Evolutionary conservation across 495 filamentous ascomycete species (phyloP).

Genomic region (Glonium stellatum): DNA sequence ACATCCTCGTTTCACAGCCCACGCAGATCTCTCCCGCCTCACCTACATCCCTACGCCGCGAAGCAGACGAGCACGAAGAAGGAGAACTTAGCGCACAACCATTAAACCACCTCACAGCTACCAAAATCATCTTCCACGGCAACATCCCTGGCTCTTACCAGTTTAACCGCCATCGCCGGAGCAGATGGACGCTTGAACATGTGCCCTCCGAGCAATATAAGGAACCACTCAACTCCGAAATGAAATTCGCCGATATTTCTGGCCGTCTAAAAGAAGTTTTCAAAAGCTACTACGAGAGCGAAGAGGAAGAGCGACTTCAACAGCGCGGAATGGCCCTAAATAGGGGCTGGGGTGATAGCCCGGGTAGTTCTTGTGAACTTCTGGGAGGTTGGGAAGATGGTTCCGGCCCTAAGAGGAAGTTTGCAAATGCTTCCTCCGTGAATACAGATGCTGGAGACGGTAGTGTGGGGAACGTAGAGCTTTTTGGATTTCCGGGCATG

Average conservation of each 20-base stretch:
- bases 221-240: slow-evolving; percentile 61
- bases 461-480: slow-evolving; percentile 64
- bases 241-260: slow-evolving; percentile 63
- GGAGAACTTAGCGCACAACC: slow-evolving; percentile 33
- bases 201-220: slow-evolving; percentile 24
- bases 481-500: slow-evolving; percentile 90
- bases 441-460: slow-evolving; percentile 37
- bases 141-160: slow-evolving; percentile 95
- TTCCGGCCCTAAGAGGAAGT: slow-evolving; percentile 72
- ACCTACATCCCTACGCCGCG: slow-evolving; percentile 32
- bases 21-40: slow-evolving; percentile 60
- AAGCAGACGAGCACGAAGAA: slow-evolving; percentile 14
- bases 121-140: slow-evolving; percentile 83
- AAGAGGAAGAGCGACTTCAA: slow-evolving; percentile 53
- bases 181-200: slow-evolving; percentile 74
- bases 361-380: slow-evolving; percentile 82
- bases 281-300: slow-evolving; percentile 56
- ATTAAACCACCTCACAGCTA: slow-evolving; percentile 62
- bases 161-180: slow-evolving; percentile 89
- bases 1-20: slow-evolving; percentile 81
- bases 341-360: slow-evolving; percentile 83
- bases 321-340: slow-evolving; percentile 83
- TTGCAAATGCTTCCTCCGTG: slow-evolving; percentile 17
- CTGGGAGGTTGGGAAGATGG: slow-evolving; percentile 89
- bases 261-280: slow-evolving; percentile 60